A percentile compares a stretch with the other conserved stretches of the same genome.
Evolutionary conservation across 306 rosid species (phyloP).

Genomic region (Aeschynomene evenia): DNA sequence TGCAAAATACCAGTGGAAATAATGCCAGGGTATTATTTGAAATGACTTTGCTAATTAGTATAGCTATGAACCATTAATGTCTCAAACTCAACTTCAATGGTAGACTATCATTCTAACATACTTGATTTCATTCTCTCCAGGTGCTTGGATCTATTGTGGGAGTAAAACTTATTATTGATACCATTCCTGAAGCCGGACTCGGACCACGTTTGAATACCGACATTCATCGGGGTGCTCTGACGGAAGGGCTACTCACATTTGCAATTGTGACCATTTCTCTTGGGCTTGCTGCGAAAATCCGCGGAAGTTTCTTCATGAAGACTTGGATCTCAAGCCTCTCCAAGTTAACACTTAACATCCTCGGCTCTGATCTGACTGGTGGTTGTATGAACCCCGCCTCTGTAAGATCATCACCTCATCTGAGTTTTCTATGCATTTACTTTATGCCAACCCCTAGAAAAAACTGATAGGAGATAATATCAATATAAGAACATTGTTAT

Average conservation of each 20-base stretch:
- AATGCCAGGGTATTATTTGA: neutral
- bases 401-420: constrained; percentile 46
- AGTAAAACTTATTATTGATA: constrained; percentile 54
- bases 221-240: constrained; percentile 81
- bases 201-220: constrained; percentile 75
- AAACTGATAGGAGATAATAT: too few relatives aligned
- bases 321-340: constrained; percentile 95
- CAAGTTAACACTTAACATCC: constrained; percentile 72
- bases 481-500: too few relatives aligned
- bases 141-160: constrained; percentile 76
- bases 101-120: constrained; percentile 15
- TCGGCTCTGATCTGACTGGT: constrained; percentile 91
- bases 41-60: constrained; percentile 2
- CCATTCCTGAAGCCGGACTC: constrained; percentile 65
- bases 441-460: constrained; percentile 6
- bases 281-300: constrained; percentile 55
- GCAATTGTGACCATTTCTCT: constrained; percentile 64
- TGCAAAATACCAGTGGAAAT: neutral
- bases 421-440: neutral
- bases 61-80: neutral
- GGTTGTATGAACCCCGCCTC: constrained; percentile 96
- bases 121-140: constrained; percentile 45
- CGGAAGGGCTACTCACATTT: constrained; percentile 78
- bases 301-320: constrained; percentile 72
- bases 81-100: neutral